These are phyloP conservation scores for Rhizopogon sp. DNA, from an alignment of 768 basidiomycete genomes.

Conservation along the genomic window DNA sequence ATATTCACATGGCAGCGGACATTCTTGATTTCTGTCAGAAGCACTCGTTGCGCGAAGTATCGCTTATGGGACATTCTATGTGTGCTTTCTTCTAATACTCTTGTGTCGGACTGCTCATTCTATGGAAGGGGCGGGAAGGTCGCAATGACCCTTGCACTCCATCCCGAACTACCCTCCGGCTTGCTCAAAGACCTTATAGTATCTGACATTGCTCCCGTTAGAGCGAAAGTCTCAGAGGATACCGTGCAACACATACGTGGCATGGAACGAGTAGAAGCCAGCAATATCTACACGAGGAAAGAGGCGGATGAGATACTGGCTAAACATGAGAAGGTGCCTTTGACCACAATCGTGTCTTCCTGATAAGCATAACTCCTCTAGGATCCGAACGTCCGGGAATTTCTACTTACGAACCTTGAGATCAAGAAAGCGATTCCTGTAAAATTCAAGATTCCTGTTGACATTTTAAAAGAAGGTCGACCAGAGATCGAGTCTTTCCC, in stretches of 20 bases:
- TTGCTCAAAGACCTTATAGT: slow-evolving; percentile 58
- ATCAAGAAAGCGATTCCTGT: slow-evolving; percentile 28
- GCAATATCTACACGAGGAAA: slow-evolving; percentile 52
- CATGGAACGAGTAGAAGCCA: slow-evolving; percentile 69
- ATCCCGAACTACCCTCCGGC: slow-evolving; percentile 33
- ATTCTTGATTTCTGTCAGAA: slow-evolving; percentile 60
- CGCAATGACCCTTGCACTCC: slow-evolving; percentile 64
- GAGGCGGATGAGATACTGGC: slow-evolving; percentile 66
- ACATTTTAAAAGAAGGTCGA: slow-evolving; percentile 58
- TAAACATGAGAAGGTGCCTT: slow-evolving; percentile 56
- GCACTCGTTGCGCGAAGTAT: slow-evolving; percentile 52
- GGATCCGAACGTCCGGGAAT: slow-evolving; percentile 73
- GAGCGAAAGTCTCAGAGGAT: slow-evolving; percentile 52
- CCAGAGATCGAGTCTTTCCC: slow-evolving; percentile 76
- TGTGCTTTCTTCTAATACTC: slow-evolving; percentile 30
- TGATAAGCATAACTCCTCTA: slow-evolving; percentile 25
- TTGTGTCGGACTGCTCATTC: background rate
- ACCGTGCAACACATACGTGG: slow-evolving; percentile 62
- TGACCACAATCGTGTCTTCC: background rate
- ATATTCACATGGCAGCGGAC: slow-evolving; percentile 76
- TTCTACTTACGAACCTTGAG: slow-evolving; percentile 80
- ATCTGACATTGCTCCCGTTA: slow-evolving; percentile 78
- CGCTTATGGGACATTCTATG: slow-evolving; percentile 90
- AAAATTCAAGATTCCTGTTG: slow-evolving; percentile 73
- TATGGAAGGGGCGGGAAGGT: slow-evolving; percentile 78